These are phyloP conservation scores for Xerocomellus intermedius DNA, from an alignment of 768 basidiomycete genomes.

Conservation along the genomic window DNA sequence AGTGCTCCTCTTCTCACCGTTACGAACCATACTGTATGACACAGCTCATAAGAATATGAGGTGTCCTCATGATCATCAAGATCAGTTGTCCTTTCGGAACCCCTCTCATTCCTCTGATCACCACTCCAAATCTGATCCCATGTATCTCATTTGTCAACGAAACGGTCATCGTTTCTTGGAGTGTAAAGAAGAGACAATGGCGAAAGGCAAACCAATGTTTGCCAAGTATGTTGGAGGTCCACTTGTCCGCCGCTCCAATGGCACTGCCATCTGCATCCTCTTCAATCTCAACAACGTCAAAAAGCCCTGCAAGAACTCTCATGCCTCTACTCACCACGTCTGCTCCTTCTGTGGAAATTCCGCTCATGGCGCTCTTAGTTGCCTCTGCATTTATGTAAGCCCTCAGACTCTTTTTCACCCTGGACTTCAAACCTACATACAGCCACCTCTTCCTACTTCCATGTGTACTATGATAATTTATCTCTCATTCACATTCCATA, in stretches of 20 bases:
- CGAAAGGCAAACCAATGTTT: conserved; percentile 1
- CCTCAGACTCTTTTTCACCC: neutral
- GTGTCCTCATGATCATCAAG: neutral
- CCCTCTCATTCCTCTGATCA: neutral
- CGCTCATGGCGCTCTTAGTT: neutral
- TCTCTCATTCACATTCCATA: neutral
- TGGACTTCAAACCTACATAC: neutral
- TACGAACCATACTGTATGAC: neutral
- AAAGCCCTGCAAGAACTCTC: neutral
- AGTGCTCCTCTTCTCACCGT: neutral
- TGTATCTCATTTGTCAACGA: neutral
- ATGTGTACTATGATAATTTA: neutral
- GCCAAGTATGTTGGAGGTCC: neutral
- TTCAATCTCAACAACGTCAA: neutral
- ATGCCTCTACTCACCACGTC: neutral
- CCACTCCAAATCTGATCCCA: neutral
- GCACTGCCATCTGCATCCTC: neutral
- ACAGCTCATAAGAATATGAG: neutral
- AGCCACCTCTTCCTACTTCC: neutral
- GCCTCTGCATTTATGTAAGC: neutral
- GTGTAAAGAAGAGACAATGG: neutral
- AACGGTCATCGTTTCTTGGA: neutral
- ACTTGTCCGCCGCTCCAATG: neutral
- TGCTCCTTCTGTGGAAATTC: neutral
- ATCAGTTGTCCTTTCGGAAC: neutral